These are phyloP conservation scores for Leishmania lainsoni DNA, from an alignment of 208 protist genomes.

Conservation along the genomic window DNA sequence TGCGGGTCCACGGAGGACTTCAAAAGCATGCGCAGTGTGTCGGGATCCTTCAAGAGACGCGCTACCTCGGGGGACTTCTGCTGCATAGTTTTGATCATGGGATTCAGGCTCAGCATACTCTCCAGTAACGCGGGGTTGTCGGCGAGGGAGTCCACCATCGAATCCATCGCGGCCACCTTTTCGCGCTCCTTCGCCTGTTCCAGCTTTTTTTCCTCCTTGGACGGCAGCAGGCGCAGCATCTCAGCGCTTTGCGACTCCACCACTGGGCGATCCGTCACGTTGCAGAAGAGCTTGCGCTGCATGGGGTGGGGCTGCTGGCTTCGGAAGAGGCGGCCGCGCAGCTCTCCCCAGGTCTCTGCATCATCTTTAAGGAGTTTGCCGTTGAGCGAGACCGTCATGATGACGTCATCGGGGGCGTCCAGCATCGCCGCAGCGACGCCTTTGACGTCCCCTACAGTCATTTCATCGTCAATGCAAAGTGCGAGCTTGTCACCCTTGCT, in stretches of 20 bases:
- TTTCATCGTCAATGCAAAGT: constrained; percentile 73
- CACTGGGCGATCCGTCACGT: constrained; percentile 36
- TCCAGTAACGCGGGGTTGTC: constrained; percentile 61
- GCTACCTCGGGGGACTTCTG: constrained; percentile 61
- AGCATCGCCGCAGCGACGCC: constrained; percentile 66
- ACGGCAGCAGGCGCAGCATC: constrained; percentile 45
- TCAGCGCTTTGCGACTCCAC: constrained; percentile 42
- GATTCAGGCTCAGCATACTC: constrained; percentile 48
- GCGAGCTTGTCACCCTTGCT: constrained; percentile 61
- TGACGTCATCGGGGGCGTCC: constrained; percentile 36
- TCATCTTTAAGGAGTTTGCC: constrained; percentile 60
- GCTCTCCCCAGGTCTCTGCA: constrained; percentile 40
- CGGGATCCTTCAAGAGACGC: constrained; percentile 55
- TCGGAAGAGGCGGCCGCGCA: constrained; percentile 23
- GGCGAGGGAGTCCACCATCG: constrained; percentile 68
- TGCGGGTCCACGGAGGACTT: constrained; percentile 77
- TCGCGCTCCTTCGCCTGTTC: constrained; percentile 44
- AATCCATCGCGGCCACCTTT: constrained; percentile 61
- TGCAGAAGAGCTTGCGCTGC: constrained; percentile 68
- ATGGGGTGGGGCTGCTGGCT: constrained; percentile 15
- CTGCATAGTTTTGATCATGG: constrained; percentile 52
- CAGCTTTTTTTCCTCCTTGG: constrained; percentile 30
- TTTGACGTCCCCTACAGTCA: constrained; percentile 78
- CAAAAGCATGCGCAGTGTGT: constrained; percentile 74
- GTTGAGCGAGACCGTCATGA: constrained; percentile 61